Conservation (phyloP, 1,139 yeast species). For the Yamadazyma diddensiae region DNA sequence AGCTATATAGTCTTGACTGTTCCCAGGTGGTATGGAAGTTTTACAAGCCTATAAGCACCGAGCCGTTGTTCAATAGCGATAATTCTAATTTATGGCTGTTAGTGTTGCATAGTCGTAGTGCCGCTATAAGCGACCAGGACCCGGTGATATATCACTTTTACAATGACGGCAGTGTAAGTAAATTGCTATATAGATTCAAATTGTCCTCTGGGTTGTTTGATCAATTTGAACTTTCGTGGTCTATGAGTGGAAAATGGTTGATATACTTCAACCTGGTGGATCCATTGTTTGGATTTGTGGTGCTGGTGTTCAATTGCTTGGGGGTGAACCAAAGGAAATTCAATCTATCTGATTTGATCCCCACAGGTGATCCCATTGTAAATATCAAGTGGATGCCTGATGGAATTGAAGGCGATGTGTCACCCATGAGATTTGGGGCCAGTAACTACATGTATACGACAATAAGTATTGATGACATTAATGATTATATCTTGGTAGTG, state of each 20-base stretch:
- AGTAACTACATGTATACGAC: conserved; percentile 10
- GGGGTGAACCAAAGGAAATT: conserved; percentile 18
- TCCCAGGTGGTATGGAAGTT: conserved; percentile 32
- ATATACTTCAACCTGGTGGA: conserved; percentile 24
- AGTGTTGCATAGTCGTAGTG: conserved; percentile 17
- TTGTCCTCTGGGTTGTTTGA: conserved; percentile 18
- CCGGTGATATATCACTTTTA: conserved; percentile 34
- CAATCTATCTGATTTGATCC: conserved; percentile 11
- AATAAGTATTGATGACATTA: conserved; percentile 7
- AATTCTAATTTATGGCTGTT: conserved; percentile 29
- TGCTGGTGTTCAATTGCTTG: conserved; percentile 26
- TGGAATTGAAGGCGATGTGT: conserved; percentile 13
- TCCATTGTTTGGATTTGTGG: conserved; percentile 27
- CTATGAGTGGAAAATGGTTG: conserved; percentile 36
- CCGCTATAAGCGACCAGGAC: conserved; percentile 9
- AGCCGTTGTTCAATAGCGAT: conserved; percentile 12
- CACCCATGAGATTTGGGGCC: conserved; percentile 10
- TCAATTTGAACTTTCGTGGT: conserved; percentile 28
- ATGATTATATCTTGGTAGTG: conserved; percentile 18
- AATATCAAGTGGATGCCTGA: conserved; percentile 18
- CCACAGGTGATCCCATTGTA: conserved; percentile 19
- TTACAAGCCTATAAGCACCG: conserved; percentile 19
- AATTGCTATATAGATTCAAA: conserved; percentile 20
- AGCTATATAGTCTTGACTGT: conserved; percentile 38
- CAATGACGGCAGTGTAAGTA: conserved; percentile 34